Evolutionary conservation across 176 grass and related monocot species (phyloP), one percentile per base, ranked within the genome.

Genomic region (Oryza brachyantha): DNA sequence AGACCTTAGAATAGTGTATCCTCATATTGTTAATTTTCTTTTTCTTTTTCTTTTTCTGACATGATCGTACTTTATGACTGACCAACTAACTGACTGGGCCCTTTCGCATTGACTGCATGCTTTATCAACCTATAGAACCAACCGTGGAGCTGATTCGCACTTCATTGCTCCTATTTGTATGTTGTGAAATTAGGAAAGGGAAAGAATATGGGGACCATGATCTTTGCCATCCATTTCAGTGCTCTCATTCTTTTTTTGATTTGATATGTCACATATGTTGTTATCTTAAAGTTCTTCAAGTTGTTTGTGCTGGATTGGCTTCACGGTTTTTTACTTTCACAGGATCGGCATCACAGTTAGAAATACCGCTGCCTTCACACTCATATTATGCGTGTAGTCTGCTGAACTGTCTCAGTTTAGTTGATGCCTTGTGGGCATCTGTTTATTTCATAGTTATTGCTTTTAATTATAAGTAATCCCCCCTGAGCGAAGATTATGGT

Each of bases 41-140:
- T 12, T 77, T 73, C 12, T 61, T 75, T 55, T 77, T 21, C 8
- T 64, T 69, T 70, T 55, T 52, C 87, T 85, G 60, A 75, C 78
- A 72, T 19, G 45, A 81, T 77, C n/a, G 60, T 85, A 85, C 77
- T 84, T 87, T 72, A 77, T 91, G 80, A 81, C 81, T 87, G 85
- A 57, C 85, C 89, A 91, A 84, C 89, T 81, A 87, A 86, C 81
- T 84, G 46, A 72, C 37, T 81, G 60, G 81, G 60, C 50, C 89
- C 76, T 54, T 35, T 34, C 19, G 74, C 88, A 90, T 90, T 90
- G 64, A 90, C 79, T 86, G 19, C 70, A 46, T 55, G 70, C 75
- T 83, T 86, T 81, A 87, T 71, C 84, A 77, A 84, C 77, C 39
- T 78, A 66, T 72, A 87, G 48, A 90, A 50, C 75, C 80, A 83